Evolutionary conservation across 495 filamentous ascomycete species (phyloP), one percentile per base, ranked within the genome.

Genomic region (Xanthoparmelia taractica): DNA sequence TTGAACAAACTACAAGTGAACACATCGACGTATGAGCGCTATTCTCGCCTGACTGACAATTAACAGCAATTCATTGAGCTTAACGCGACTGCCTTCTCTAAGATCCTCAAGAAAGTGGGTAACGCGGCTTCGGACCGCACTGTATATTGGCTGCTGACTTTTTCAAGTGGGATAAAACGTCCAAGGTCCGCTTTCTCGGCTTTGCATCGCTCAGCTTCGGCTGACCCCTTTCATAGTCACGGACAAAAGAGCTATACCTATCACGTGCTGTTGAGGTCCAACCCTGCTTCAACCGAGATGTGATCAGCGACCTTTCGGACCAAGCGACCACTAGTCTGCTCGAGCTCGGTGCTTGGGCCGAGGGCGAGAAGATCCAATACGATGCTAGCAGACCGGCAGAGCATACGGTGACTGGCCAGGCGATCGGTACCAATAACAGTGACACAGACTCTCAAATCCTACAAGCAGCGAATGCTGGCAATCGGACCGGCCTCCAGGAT

Each of bases 191-290:
- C 62, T 61, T 55, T 27, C 56, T 57, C 45, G 50, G 20, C 7
- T 37, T 60, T 54, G 60, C 40, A 17, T 62, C 55, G 64, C 65
- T 56, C 38, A 60, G 62, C 56, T 57, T 27, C 47, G 38, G 63
- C 57, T 66, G 68, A 69, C 58, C 67, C 63, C 61, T 34, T 29
- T 41, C 58, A 55, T 70, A 88, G 83, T 97, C 94, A 60, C 91
- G 92, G 70, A 96, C 92, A 66, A 98, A 98, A 72, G 95, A 97
- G 76, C 80, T 97, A 29, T 97, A 97, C 71, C 86, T 98, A 38
- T 92, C 94, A 15, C 84, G 94, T 23, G 94, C 95, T 15, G 93
- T 97, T 58, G 94, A 98, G 75, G 92, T 97, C 56, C 94, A 97
- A 70, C 95, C 94, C 3, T 96, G 93, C 73, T 98, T 98, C 80